A percentile compares a stretch with the other conserved stretches of the same genome.
phyloP scores from a whole-genome alignment of 2,329 filamentous ascomycete species.

The Colletotrichum tropicicola region DNA sequence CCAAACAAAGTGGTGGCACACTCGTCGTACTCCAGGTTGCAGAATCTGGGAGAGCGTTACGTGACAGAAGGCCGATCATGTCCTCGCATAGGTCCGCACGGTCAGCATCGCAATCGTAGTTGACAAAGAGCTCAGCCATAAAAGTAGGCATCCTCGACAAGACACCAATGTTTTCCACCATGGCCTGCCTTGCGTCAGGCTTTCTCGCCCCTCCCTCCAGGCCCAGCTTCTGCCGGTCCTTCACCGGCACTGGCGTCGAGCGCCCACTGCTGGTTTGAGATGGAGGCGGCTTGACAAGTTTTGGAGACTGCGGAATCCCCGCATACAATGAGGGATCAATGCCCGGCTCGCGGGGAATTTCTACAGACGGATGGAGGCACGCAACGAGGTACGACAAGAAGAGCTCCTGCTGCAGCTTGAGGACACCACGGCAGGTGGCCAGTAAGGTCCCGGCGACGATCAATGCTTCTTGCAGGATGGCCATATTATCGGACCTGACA shows the following conservation, averaged over 20 bases:
- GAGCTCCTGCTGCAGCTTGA: slow-evolving; percentile 96
- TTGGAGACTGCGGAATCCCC: slow-evolving; percentile 91
- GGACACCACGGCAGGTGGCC: slow-evolving; percentile 86
- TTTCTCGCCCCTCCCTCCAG: slow-evolving; percentile 91
- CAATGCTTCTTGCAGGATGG: slow-evolving; percentile 90
- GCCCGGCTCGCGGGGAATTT: slow-evolving; percentile 88
- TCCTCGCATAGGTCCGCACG: slow-evolving; percentile 93
- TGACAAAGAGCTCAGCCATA: slow-evolving; percentile 95
- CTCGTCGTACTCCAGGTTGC: slow-evolving; percentile 99
- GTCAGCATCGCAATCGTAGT: slow-evolving; percentile 96
- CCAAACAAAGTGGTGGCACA: slow-evolving; percentile 92
- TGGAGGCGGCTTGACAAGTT: slow-evolving; percentile 79
- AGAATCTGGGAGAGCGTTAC: slow-evolving; percentile 95
- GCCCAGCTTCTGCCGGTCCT: slow-evolving; percentile 91
- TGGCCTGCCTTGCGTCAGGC: slow-evolving; percentile 94
- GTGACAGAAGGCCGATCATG: slow-evolving; percentile 88
- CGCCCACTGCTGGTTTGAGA: slow-evolving; percentile 82
- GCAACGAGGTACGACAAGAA: slow-evolving; percentile 95
- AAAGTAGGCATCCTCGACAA: slow-evolving; percentile 93
- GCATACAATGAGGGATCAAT: slow-evolving; percentile 94
- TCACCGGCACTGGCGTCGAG: slow-evolving; percentile 88
- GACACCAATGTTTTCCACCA: slow-evolving; percentile 96
- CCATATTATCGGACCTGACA: slow-evolving; percentile 95
- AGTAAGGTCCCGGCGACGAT: slow-evolving; percentile 91
- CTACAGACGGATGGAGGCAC: slow-evolving; percentile 91